Base-by-base conservation (phyloP, 768 basidiomycete species). In the Dioszegia aurantiaca region DNA sequence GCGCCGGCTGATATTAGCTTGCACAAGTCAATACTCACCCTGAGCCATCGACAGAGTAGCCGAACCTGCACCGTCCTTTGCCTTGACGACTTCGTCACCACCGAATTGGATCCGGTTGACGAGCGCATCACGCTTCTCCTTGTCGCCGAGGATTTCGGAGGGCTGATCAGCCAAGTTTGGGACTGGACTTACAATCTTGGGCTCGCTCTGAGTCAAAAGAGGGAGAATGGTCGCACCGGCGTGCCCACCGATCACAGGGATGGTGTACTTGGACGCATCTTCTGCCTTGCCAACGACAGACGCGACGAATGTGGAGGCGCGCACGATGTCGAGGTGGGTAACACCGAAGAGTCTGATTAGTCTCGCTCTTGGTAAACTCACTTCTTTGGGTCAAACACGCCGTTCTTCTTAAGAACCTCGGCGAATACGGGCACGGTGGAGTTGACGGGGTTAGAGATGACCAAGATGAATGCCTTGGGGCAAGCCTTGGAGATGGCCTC, bases 11-110 rank as follows among this genome's bases (percentile, higher is more conserved):
- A 36, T 12, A 41, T 59, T 36, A 59, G 46, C 26, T 48, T 24
- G n/a, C 26, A 31, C 23, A 47, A 14, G 23, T 52, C 2, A 2
- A 30, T 19, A 58, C 64, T 53, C 37, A 67, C 65, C 63, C 47
- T 72, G 69, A 54, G 72, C 70, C 87, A 88, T 88, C 54, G 85
- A 86, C 58, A 88, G 83, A 26, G 86, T 88, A 33, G 86, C 86
- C 40, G 82, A 83, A 53, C 86, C 87, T 39, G 86, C 84, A 65
- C 87, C 86, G 64, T 93, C 92, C 83, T 98, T 98, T 49, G 93
- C 93, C 82, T 95, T 87, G 74, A 98, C 94, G 63, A 97, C 93
- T 80, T 97, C 93, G 71, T 99, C 94, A 79, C 94, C 94, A 75
- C 94, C 94, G 68, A 84, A 98, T 77, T 99, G 94, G 75, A 98